Base-by-base conservation (phyloP, 129 eudicot genomes). In the Ambrosia trifida region DNA sequence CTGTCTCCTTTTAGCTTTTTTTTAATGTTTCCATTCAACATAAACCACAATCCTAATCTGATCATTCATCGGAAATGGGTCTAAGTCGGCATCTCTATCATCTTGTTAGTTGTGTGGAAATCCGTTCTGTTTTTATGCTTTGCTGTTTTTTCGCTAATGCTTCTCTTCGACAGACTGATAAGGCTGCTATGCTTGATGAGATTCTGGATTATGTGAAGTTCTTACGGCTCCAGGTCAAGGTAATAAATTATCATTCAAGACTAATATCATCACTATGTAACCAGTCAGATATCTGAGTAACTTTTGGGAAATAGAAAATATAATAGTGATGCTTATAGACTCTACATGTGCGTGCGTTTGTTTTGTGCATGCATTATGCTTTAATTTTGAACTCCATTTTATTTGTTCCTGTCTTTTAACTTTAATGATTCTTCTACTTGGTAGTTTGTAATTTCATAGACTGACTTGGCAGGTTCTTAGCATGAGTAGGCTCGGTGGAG, bases 401-500 rank as follows among this genome's bases (percentile, higher is more conserved):
- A 51, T 66, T 12, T 54, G 32, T 28, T 50, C 14, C 12, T 52
- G 59, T 20, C 14, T 10, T 3, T 8, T 18, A 56, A 3, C 35
- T 9, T 28, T 35, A 18, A 14, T n/a, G 47, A 7, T 5, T 53
- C 18, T 30, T 54, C 28, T 45, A 31, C 61, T 18, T 64, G 40
- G 54, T 57, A 40, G 33, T 64, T 70, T 66, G 20, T 35, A 43
- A 36, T n/a, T 41, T 73, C 38, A 59, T 67, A 50, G 31, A 74
- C 41, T 62, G 66, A 63, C 60, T 49, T 75, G 16, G 19, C 83
- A 92, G 96, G 98, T 93, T 57, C 83, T 93, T 80, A 93, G 98
- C 92, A 93, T 93, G 98, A 93, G 98, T 80, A 83, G 98, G 82
- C 87, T 93, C 50, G 98, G 98, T 38, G 96, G 96, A 72, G 95